Conservation (phyloP, 2,329 filamentous ascomycete genomes). For the Cordyceps javanica region DNA sequence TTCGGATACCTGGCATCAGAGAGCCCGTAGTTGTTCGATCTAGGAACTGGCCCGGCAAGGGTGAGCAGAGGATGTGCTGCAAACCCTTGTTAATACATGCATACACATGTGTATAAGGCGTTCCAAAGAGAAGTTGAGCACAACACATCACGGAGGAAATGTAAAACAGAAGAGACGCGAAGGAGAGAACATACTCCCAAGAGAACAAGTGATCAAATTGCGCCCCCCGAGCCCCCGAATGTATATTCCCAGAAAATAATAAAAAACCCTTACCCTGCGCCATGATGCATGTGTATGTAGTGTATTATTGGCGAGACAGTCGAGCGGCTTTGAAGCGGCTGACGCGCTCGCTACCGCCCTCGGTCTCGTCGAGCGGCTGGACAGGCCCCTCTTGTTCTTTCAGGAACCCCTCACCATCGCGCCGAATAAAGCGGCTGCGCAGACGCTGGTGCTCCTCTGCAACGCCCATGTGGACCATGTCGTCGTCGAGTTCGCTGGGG, state of each 20-base stretch:
- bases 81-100: conserved; percentile 32
- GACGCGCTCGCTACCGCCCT: conserved; percentile 56
- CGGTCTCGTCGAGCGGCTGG: conserved; percentile 61
- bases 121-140: not conserved
- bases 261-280: conserved; percentile 11
- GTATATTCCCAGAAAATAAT: conserved; percentile 6
- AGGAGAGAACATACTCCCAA: not conserved
- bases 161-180: not conserved
- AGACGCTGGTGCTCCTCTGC: conserved; percentile 76
- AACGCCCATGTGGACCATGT: conserved; percentile 69
- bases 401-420: conserved; percentile 70
- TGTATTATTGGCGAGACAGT: conserved; percentile 44
- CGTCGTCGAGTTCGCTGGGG: conserved; percentile 63
- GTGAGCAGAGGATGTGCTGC: conserved; percentile 49
- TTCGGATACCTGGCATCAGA: conserved; percentile 47
- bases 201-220: not conserved
- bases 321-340: conserved; percentile 71
- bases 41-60: conserved; percentile 49
- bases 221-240: not conserved
- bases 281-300: conserved; percentile 8
- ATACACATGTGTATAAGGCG: not conserved
- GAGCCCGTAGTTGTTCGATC: conserved; percentile 47
- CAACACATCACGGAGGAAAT: not conserved
- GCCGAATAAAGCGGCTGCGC: conserved; percentile 76
- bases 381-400: conserved; percentile 62